Percentiles rank a stretch among this genome's conserved stretches.
Evolutionary conservation across 129 eudicot genomes (phyloP).

Genomic region (Flaveria sonorensis): DNA sequence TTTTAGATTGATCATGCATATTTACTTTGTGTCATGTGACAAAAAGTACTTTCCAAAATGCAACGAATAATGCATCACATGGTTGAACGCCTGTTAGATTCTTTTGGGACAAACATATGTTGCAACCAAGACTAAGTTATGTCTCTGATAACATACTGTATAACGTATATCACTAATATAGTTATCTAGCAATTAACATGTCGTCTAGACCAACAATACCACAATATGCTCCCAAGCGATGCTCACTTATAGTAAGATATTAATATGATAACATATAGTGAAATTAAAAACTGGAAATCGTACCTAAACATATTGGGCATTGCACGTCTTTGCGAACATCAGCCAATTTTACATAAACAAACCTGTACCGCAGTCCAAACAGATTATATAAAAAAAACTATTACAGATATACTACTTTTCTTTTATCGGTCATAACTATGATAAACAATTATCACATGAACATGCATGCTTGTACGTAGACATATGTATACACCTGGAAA

Average conservation of each 20-base stretch:
- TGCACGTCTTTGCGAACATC: constrained; percentile 96
- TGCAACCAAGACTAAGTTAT: constrained; percentile 19
- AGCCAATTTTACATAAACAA: constrained; percentile 52
- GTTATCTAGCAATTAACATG: not conserved
- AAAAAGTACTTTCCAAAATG: constrained; percentile 9
- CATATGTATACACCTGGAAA: not conserved
- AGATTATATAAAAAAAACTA: not conserved
- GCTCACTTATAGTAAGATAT: not conserved
- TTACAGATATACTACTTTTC: not conserved
- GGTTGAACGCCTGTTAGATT: constrained; percentile 1
- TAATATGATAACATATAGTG: not conserved
- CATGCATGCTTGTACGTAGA: not conserved
- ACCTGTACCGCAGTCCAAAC: constrained; percentile 44
- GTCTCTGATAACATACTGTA: not conserved
- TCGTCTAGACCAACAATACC: constrained; percentile 1
- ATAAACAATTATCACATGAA: not conserved
- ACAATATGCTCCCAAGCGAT: not conserved
- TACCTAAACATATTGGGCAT: constrained; percentile 90
- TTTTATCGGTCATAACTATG: constrained; percentile 6
- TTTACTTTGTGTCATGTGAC: not conserved
- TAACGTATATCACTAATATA: not conserved
- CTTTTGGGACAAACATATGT: constrained; percentile 2
- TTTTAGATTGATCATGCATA: not conserved
- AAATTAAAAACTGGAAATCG: constrained; percentile 15
- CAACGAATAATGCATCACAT: constrained; percentile 6